Evolutionary conservation across 2,329 filamentous ascomycete species (phyloP).

Genomic region (Microsporum audouinii): DNA sequence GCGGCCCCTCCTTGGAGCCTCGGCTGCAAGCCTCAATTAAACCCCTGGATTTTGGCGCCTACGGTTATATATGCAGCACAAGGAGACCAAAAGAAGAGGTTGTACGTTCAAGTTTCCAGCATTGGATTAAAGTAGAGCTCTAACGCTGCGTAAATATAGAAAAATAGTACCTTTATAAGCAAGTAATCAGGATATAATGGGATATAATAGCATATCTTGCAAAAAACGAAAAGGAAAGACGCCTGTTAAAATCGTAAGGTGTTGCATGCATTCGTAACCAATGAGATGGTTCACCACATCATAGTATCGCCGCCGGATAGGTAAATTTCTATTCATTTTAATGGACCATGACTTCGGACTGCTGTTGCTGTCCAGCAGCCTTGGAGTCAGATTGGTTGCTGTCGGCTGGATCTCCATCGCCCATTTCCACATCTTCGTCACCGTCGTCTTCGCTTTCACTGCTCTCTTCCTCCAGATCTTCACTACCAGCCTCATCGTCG

Average conservation of each 20-base stretch:
- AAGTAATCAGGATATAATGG: neutral
- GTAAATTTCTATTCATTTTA: constrained; percentile 18
- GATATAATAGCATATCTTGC: neutral
- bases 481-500: constrained; percentile 36
- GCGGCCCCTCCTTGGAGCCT: constrained; percentile 3
- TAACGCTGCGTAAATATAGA: neutral
- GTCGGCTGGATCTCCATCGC: constrained; percentile 37
- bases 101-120: neutral
- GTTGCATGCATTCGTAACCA: constrained; percentile 4
- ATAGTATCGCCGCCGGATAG: neutral
- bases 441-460: constrained; percentile 55
- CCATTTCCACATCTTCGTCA: constrained; percentile 48
- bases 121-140: neutral
- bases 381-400: constrained; percentile 20
- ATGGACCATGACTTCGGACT: constrained; percentile 39
- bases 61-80: too few relatives aligned
- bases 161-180: neutral
- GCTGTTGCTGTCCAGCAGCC: constrained; percentile 20
- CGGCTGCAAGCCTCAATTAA: neutral
- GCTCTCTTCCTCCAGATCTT: constrained; percentile 68
- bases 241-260: constrained; percentile 1
- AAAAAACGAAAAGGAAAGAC: neutral
- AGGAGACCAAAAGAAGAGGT: too few relatives aligned
- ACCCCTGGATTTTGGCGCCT: neutral
- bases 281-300: neutral